Evolutionary conservation across 352 stramenopile species (phyloP).

Genomic region (Pythium aquatile): DNA sequence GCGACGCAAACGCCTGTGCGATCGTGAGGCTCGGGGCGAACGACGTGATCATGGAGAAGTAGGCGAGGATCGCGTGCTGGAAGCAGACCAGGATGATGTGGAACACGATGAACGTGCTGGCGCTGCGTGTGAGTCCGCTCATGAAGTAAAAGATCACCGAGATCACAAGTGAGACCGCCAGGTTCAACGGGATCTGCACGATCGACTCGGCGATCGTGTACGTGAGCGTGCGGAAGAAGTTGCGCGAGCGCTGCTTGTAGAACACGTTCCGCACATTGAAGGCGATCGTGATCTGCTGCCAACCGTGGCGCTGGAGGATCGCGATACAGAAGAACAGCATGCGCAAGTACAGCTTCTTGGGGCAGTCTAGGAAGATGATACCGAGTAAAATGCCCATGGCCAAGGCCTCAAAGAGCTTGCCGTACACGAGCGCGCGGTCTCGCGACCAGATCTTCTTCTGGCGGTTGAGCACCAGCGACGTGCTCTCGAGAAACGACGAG

Average conservation of each 20-base stretch:
- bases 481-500: conserved; percentile 41
- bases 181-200: conserved; percentile 56
- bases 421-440: conserved; percentile 50
- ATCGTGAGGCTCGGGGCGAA: conserved; percentile 47
- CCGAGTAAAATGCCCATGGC: conserved; percentile 80
- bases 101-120: conserved; percentile 71
- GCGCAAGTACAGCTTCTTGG: conserved; percentile 52
- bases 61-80: conserved; percentile 57
- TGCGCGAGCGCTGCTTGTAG: conserved; percentile 86
- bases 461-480: conserved; percentile 47
- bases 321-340: conserved; percentile 70
- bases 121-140: conserved; percentile 61
- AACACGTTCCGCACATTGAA: conserved; percentile 77
- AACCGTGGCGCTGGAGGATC: conserved; percentile 63
- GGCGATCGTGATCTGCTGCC: conserved; percentile 62
- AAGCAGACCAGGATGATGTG: conserved; percentile 71
- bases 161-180: conserved; percentile 49
- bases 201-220: conserved; percentile 69
- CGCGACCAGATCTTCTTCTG: conserved; percentile 68
- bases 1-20: conserved; percentile 35
- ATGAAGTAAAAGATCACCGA: conserved; percentile 86
- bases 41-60: conserved; percentile 55
- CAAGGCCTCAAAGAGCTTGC: conserved; percentile 55
- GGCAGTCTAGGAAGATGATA: conserved; percentile 60
- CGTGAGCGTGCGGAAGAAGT: conserved; percentile 84